phyloP scores from a whole-genome alignment of 768 basidiomycete genomes.

The Collybia sp. region DNA sequence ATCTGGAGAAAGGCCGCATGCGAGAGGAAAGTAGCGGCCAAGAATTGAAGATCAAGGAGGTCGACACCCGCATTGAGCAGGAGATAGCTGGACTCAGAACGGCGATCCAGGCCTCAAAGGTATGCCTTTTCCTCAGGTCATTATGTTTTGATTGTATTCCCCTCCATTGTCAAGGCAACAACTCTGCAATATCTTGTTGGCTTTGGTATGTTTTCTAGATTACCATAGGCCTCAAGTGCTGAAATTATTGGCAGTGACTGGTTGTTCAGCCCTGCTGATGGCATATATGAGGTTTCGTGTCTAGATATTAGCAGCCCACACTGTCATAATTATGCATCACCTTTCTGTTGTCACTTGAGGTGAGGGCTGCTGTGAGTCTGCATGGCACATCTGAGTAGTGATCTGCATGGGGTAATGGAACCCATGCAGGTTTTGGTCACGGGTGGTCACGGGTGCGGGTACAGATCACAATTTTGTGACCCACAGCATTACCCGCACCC shows the following conservation, averaged over 20 bases:
- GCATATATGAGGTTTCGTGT: constrained; percentile 77
- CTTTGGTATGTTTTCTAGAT: constrained; percentile 54
- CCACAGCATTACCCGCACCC: too few relatives aligned
- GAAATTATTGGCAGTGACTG: constrained; percentile 55
- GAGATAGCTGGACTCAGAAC: constrained; percentile 88
- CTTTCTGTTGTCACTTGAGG: too few relatives aligned
- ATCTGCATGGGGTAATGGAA: too few relatives aligned
- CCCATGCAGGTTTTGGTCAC: too few relatives aligned
- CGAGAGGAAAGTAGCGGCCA: constrained; percentile 89
- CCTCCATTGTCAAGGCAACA: constrained; percentile 48
- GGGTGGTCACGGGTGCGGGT: too few relatives aligned
- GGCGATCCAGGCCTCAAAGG: constrained; percentile 82
- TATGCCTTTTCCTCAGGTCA: constrained; percentile 17
- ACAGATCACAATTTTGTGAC: too few relatives aligned
- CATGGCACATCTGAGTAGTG: too few relatives aligned
- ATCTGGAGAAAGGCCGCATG: constrained; percentile 94
- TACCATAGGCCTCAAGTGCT: constrained; percentile 2
- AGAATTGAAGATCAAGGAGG: constrained; percentile 95
- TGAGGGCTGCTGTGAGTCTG: too few relatives aligned
- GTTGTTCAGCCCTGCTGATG: constrained; percentile 83
- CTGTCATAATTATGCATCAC: too few relatives aligned
- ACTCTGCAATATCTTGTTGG: constrained; percentile 86
- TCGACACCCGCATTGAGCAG: constrained; percentile 94
- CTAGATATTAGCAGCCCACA: too few relatives aligned
- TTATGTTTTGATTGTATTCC: background rate